Evolutionary conservation across 108 stramenopile species (phyloP).

Genomic region (Pseudonitzschia multiseries): DNA sequence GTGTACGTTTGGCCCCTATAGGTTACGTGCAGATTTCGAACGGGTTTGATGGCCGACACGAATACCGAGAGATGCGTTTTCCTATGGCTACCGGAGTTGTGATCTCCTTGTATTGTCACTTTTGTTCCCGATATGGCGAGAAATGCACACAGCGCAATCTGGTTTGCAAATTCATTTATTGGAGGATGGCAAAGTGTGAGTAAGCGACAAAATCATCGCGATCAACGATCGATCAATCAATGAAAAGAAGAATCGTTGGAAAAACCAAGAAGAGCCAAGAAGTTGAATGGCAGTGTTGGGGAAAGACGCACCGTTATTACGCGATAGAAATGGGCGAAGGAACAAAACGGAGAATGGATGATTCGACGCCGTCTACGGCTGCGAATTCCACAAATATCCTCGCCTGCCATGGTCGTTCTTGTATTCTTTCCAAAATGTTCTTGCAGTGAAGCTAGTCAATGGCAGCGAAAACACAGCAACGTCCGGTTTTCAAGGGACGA

Average conservation of each 20-base stretch:
- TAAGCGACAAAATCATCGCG: no score
- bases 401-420: not conserved
- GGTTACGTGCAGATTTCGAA: constrained; percentile 15
- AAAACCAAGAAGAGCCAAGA: no score
- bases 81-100: not conserved
- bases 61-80: not conserved
- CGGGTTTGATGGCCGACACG: constrained; percentile 8
- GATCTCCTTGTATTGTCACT: not conserved
- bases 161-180: not conserved
- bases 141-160: not conserved
- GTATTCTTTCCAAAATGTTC: not conserved
- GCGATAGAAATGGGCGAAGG: not conserved
- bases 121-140: not conserved
- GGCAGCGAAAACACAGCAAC: no score
- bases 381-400: not conserved
- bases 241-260: no score
- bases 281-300: no score
- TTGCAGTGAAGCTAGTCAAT: no score
- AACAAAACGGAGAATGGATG: not conserved
- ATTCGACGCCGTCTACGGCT: not conserved
- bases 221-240: no score
- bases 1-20: constrained; percentile 3
- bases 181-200: not conserved
- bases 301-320: not conserved
- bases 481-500: no score